Percentiles rank a stretch among this genome's conserved stretches.
phyloP scores from a whole-genome alignment of 352 stramenopile species.

The Nothophytophthora sp. region DNA sequence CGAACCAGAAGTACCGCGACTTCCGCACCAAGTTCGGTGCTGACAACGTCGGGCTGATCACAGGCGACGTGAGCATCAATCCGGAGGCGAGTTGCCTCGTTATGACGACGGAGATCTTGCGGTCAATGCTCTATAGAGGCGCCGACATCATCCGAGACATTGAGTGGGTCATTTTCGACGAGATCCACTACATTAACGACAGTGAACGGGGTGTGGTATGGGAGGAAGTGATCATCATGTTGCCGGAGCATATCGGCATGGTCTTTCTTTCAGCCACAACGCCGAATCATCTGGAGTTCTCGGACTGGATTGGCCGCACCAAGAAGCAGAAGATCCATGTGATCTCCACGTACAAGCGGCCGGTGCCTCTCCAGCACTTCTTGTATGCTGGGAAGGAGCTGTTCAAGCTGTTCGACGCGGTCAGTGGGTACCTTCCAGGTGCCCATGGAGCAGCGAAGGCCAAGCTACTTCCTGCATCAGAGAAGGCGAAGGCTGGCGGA shows the following conservation, averaged over 20 bases:
- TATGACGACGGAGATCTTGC: slow-evolving; percentile 99
- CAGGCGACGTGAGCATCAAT: slow-evolving; percentile 97
- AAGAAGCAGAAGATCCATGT: slow-evolving; percentile 97
- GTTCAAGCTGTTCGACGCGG: slow-evolving; percentile 79
- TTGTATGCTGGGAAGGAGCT: slow-evolving; percentile 95
- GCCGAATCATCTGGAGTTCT: slow-evolving; percentile 99
- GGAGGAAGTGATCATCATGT: slow-evolving; percentile 98
- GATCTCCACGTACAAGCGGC: slow-evolving; percentile 96
- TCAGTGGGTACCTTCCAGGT: slow-evolving; percentile 52
- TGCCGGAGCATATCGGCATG: slow-evolving; percentile 96
- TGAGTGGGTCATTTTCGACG: slow-evolving; percentile 97
- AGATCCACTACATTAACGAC: slow-evolving; percentile 99
- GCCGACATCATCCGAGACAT: slow-evolving; percentile 98
- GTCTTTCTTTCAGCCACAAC: slow-evolving; percentile 99
- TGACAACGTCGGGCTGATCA: slow-evolving; percentile 97
- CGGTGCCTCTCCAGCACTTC: slow-evolving; percentile 96
- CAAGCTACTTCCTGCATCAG: slow-evolving; percentile 60
- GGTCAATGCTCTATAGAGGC: slow-evolving; percentile 95
- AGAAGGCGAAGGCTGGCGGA: slow-evolving; percentile 51
- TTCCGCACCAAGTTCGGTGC: slow-evolving; percentile 93
- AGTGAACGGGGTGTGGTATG: slow-evolving; percentile 97
- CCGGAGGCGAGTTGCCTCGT: slow-evolving; percentile 96
- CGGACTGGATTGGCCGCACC: slow-evolving; percentile 98
- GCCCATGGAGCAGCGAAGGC: slow-evolving; percentile 62
- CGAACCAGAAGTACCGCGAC: slow-evolving; percentile 99